These are phyloP conservation scores for Aspergillus sparsus DNA, from an alignment of 495 filamentous ascomycete species.

Conservation along the genomic window DNA sequence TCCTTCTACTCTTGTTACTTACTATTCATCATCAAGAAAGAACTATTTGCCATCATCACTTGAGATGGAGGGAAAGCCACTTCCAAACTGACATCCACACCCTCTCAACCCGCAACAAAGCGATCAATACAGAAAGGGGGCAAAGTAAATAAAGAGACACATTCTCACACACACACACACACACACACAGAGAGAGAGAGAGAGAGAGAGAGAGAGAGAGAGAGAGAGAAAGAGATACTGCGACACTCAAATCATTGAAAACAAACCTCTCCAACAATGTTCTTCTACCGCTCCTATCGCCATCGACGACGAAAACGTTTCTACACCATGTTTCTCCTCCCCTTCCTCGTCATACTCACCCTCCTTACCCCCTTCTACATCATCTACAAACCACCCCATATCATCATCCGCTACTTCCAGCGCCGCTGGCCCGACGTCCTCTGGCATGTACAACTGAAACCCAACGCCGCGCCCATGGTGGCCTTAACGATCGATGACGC, in stretches of 20 bases:
- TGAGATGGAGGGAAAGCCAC: no score
- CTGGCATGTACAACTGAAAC: slow-evolving; percentile 56
- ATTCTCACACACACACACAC: no score
- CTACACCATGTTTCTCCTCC: slow-evolving; percentile 51
- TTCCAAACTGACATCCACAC: no score
- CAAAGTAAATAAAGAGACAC: not conserved
- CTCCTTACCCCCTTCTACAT: slow-evolving; percentile 60
- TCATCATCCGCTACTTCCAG: slow-evolving; percentile 67
- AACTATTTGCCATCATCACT: no score
- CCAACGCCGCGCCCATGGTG: slow-evolving; percentile 43
- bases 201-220: slow-evolving; percentile 10
- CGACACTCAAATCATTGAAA: not conserved
- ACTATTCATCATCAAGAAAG: no score
- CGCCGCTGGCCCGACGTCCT: slow-evolving; percentile 73
- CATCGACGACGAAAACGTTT: slow-evolving; percentile 46
- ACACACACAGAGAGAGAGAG: not conserved
- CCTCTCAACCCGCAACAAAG: no score
- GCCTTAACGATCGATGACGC: slow-evolving; percentile 86
- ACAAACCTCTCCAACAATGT: slow-evolving; percentile 29
- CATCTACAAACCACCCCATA: slow-evolving; percentile 71
- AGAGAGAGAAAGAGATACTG: slow-evolving; percentile 1
- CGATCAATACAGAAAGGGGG: not conserved
- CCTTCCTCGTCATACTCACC: slow-evolving; percentile 46
- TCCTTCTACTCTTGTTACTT: no score
- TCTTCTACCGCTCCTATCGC: slow-evolving; percentile 40